These are phyloP conservation scores for Myrica gale DNA, from an alignment of 306 rosid genomes.

Conservation along the genomic window DNA sequence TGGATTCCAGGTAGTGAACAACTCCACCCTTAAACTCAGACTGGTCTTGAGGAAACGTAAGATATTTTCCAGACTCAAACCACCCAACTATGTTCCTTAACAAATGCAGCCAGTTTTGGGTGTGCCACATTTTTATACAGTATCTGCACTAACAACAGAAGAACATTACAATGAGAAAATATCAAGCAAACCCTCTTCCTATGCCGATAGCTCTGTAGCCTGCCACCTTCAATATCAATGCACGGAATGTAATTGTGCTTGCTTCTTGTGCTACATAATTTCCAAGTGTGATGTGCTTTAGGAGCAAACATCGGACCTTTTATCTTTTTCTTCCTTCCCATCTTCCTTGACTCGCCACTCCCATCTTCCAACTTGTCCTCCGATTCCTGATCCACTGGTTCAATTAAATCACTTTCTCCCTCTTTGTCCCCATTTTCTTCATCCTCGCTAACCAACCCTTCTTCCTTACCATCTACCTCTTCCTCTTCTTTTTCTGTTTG, in stretches of 20 bases:
- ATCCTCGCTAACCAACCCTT: conserved; percentile 36
- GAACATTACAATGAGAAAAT: conserved; percentile 31
- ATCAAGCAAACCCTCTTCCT: conserved; percentile 50
- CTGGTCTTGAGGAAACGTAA: conserved; percentile 78
- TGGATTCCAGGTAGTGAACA: conserved; percentile 86
- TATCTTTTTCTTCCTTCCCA: conserved; percentile 36
- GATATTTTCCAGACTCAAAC: conserved; percentile 65
- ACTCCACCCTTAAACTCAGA: conserved; percentile 78
- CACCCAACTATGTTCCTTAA: conserved; percentile 76
- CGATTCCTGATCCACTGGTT: conserved; percentile 50
- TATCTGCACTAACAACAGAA: conserved; percentile 68
- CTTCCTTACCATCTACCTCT: conserved; percentile 46
- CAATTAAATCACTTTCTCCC: conserved; percentile 40
- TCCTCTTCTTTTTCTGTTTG: conserved; percentile 43
- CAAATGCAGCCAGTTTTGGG: conserved; percentile 77
- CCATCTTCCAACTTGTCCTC: conserved; percentile 48
- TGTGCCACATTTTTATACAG: conserved; percentile 85
- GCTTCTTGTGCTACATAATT: conserved; percentile 69
- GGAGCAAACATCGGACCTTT: conserved; percentile 84
- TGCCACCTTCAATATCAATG: conserved; percentile 63
- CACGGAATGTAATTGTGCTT: conserved; percentile 94
- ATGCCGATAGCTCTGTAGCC: conserved; percentile 73
- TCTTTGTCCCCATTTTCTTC: conserved; percentile 40
- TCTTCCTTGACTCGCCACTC: conserved; percentile 36
- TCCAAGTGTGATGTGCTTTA: conserved; percentile 71